Evolutionary conservation across 805 yeast species (phyloP).

Genomic region (Metschnikowia rubicola): DNA sequence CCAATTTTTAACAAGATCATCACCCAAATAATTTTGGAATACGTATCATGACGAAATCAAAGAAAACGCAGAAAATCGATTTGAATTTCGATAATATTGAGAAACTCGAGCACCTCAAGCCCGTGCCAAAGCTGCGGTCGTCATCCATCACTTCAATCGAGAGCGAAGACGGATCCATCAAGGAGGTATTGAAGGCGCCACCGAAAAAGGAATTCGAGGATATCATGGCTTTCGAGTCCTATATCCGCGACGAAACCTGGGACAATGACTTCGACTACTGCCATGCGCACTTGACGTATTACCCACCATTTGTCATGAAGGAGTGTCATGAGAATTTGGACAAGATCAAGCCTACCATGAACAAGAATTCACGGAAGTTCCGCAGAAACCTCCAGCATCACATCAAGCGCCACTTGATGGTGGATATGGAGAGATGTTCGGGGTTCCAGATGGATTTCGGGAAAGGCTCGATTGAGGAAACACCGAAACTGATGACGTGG

Average conservation of each 20-base stretch:
- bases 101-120: slow-evolving; percentile 34
- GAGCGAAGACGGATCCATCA: slow-evolving; percentile 26
- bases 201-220: slow-evolving; percentile 56
- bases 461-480: slow-evolving; percentile 45
- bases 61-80: slow-evolving; percentile 21
- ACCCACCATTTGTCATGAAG: slow-evolving; percentile 70
- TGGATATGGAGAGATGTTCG: slow-evolving; percentile 60
- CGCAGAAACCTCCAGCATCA: slow-evolving; percentile 75
- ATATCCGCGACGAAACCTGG: slow-evolving; percentile 67
- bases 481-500: slow-evolving; percentile 57
- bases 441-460: slow-evolving; percentile 56
- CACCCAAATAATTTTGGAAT: too few relatives aligned
- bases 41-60: slow-evolving; percentile 23
- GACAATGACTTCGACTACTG: slow-evolving; percentile 70
- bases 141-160: slow-evolving; percentile 38
- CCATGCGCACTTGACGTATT: slow-evolving; percentile 62
- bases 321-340: slow-evolving; percentile 68
- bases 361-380: slow-evolving; percentile 67
- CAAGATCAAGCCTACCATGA: slow-evolving; percentile 67
- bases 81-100: slow-evolving; percentile 40
- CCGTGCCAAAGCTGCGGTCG: slow-evolving; percentile 37
- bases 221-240: slow-evolving; percentile 58
- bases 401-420: slow-evolving; percentile 63
- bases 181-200: slow-evolving; percentile 35
- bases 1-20: background rate